These are phyloP conservation scores for Venturia effusa DNA, from an alignment of 2,329 filamentous ascomycete genomes.

Conservation along the genomic window DNA sequence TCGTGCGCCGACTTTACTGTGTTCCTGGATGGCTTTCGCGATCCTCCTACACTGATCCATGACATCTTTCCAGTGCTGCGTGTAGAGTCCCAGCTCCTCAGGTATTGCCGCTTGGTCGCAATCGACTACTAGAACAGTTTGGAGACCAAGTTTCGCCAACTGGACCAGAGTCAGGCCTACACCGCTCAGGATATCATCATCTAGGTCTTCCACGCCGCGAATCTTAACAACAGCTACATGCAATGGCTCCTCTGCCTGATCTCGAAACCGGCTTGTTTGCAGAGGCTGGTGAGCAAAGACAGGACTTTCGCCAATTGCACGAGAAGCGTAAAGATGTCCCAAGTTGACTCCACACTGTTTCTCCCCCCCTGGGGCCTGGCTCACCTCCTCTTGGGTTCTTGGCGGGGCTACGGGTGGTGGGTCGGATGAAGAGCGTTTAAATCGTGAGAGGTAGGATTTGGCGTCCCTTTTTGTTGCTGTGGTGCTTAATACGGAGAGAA, in stretches of 20 bases:
- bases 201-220: constrained; percentile 58
- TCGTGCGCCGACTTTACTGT: constrained; percentile 57
- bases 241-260: constrained; percentile 33
- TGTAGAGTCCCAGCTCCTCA: constrained; percentile 20
- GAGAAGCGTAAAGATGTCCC: constrained; percentile 48
- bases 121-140: constrained; percentile 75
- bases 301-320: constrained; percentile 47
- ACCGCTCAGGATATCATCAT: constrained; percentile 58
- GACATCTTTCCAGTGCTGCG: constrained; percentile 28
- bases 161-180: constrained; percentile 78
- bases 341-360: constrained; percentile 44
- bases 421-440: constrained; percentile 36
- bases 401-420: constrained; percentile 10
- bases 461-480: constrained; percentile 89
- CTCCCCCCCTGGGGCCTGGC: constrained; percentile 15
- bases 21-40: constrained; percentile 61
- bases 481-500: constrained; percentile 76
- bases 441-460: constrained; percentile 81
- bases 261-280: constrained; percentile 20
- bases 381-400: constrained; percentile 13
- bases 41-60: constrained; percentile 61
- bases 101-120: constrained; percentile 37
- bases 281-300: constrained; percentile 46
- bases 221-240: constrained; percentile 85
- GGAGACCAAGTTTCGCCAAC: constrained; percentile 69